These are phyloP conservation scores for Aureobasidium zeae DNA, from an alignment of 2,329 filamentous ascomycete genomes.

Conservation along the genomic window DNA sequence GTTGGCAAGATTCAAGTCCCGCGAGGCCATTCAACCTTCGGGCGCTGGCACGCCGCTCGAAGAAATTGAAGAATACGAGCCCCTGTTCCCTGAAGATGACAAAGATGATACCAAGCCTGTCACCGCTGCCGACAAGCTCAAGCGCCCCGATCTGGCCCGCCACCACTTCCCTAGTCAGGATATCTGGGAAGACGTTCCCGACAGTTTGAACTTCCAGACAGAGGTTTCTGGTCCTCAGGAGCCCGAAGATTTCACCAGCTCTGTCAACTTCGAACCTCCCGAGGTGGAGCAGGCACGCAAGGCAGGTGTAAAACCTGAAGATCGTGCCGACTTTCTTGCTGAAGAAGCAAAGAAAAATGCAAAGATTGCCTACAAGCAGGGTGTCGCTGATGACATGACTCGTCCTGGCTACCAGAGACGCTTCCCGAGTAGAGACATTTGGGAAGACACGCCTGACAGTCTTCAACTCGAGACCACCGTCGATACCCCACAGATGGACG, in stretches of 20 bases:
- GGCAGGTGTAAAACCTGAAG: constrained; percentile 33
- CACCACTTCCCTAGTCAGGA: constrained; percentile 86
- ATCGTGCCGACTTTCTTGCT: constrained; percentile 35
- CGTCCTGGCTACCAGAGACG: constrained; percentile 55
- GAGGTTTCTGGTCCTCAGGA: constrained; percentile 76
- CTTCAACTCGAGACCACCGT: constrained; percentile 70
- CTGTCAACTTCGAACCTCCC: constrained; percentile 36
- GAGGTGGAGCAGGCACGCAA: constrained; percentile 43
- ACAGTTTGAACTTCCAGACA: constrained; percentile 65
- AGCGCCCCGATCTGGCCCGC: constrained; percentile 40
- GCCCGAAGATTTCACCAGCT: constrained; percentile 38
- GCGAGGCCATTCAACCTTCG: constrained; percentile 40
- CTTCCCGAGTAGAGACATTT: constrained; percentile 87
- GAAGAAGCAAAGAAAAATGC: constrained; percentile 49
- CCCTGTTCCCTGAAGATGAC: constrained; percentile 72
- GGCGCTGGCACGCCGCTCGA: constrained; percentile 61
- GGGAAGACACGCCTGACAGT: constrained; percentile 88
- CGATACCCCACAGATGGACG: constrained; percentile 26
- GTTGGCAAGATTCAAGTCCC: constrained; percentile 46
- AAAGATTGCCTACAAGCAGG: constrained; percentile 48
- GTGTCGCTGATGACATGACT: constrained; percentile 41
- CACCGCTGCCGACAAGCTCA: constrained; percentile 47
- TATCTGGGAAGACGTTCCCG: constrained; percentile 93
- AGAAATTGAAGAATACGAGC: constrained; percentile 89
- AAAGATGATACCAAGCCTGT: constrained; percentile 47